Base-by-base conservation (phyloP, 108 stramenopile species). In the Fragilaria radians region DNA sequence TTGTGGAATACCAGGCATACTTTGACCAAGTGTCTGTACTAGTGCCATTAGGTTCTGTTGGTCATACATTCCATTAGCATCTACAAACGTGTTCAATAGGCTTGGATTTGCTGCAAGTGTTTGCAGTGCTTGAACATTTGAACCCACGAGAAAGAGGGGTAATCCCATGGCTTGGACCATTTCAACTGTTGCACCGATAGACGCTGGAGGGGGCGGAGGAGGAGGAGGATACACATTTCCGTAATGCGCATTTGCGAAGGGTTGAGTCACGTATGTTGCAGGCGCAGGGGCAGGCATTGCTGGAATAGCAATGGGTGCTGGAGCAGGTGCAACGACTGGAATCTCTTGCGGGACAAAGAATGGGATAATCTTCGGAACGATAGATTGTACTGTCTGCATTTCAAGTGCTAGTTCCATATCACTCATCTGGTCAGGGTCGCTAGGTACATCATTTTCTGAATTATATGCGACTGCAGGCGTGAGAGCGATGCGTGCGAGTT, bases 381-480 rank as follows among this genome's bases (percentile, higher is more conserved):
- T 54, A 32, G 76, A 81, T 48, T 78, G 73, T 31, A 77, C 78
- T 25, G 80, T 72, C 26, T 78, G 78, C 67, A 89, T 67, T 48
- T 93, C 91, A 34, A 87, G 71, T 18, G 91, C 85, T 56, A 77
- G 83, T 54, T 93, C 91, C 14, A 88, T 73, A 46, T 93, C 87
- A 68, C 59, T 86, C 30, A 93, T 63, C 19, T 79, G 74, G 21
- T 70, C 54, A 28, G 91, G 91, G 34, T 61, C 76, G 56, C 57
- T 73, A 1, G 91, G 87, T 14, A 89, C 82, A 34, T 77, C 61
- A 32, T 54, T 60, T 46, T 87, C 87, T 11, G 85, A 74, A 0
- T 53, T 3, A 61, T 84, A 93, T 14, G 46, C 63, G 28, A 75
- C 82, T 27, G 70, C 70, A 42, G 55, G 21, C 3, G 76, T 74